A percentile compares a stretch with the other conserved stretches of the same genome.
Evolutionary conservation across 345 rosid genomes (phyloP).

Genomic region (Tarenaya hassleriana): DNA sequence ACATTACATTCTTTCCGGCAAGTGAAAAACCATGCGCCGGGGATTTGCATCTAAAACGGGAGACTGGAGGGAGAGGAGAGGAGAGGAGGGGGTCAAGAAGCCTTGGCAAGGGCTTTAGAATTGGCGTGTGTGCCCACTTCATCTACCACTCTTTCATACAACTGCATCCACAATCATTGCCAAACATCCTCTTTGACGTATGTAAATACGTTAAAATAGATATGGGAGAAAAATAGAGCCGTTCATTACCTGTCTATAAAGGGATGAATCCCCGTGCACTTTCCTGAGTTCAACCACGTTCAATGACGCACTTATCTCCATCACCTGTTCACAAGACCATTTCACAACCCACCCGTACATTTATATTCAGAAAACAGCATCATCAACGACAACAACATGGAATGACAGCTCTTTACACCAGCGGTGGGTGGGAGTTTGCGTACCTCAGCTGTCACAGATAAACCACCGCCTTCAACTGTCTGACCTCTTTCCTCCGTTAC

Average conservation of each 20-base stretch:
- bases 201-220: neutral
- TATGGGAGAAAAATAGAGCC: neutral
- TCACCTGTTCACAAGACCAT: too few relatives aligned
- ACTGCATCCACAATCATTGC: slow-evolving; percentile 42
- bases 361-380: slow-evolving; percentile 9
- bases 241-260: slow-evolving; percentile 65
- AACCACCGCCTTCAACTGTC: slow-evolving; percentile 41
- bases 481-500: slow-evolving; percentile 56
- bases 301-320: slow-evolving; percentile 74
- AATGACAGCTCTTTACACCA: neutral
- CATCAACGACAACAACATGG: neutral
- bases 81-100: too few relatives aligned
- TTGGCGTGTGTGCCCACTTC: slow-evolving; percentile 53
- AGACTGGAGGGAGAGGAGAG: too few relatives aligned
- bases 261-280: slow-evolving; percentile 65
- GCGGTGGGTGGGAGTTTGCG: too few relatives aligned
- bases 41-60: too few relatives aligned
- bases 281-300: slow-evolving; percentile 82
- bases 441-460: slow-evolving; percentile 85
- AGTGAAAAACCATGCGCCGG: too few relatives aligned
- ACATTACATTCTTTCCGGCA: too few relatives aligned
- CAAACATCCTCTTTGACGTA: neutral
- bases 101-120: too few relatives aligned
- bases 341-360: neutral
- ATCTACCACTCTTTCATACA: slow-evolving; percentile 59